Percentiles rank a stretch among this genome's conserved stretches.
Evolutionary conservation across 208 protist genomes (phyloP).

Genomic region (Trypanosoma theileri): DNA sequence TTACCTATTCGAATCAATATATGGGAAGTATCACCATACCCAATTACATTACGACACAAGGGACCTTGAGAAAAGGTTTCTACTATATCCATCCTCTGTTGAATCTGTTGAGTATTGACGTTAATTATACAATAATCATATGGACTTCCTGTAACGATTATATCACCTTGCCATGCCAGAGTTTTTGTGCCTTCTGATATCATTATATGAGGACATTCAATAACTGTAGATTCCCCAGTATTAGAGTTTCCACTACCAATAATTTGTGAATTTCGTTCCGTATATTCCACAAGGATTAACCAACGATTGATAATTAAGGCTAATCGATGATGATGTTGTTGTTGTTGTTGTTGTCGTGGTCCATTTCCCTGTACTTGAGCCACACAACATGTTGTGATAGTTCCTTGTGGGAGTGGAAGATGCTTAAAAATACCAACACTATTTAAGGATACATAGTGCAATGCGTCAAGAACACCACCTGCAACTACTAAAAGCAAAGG

Average conservation of each 20-base stretch:
- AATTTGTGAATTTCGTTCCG: background rate
- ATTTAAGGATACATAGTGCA: slow-evolving; percentile 12
- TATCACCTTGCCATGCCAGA: slow-evolving; percentile 24
- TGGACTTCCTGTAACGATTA: slow-evolving; percentile 18
- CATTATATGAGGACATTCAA: slow-evolving; percentile 1
- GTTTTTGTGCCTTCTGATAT: slow-evolving; percentile 1
- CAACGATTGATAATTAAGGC: slow-evolving; percentile 4
- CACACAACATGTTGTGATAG: slow-evolving; percentile 6
- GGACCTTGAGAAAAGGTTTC: background rate
- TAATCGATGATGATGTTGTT: background rate
- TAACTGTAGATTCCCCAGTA: background rate
- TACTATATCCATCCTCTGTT: background rate
- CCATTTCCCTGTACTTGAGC: background rate
- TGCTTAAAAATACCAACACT: background rate
- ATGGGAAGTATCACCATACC: background rate
- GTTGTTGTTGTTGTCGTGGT: background rate
- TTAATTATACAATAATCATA: slow-evolving; percentile 20
- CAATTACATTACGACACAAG: slow-evolving; percentile 9
- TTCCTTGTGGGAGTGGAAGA: slow-evolving; percentile 4
- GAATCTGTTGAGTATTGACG: slow-evolving; percentile 7
- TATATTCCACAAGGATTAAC: slow-evolving; percentile 16
- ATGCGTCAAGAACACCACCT: slow-evolving; percentile 10
- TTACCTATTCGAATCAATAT: slow-evolving; percentile 13
- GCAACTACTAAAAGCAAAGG: slow-evolving; percentile 10
- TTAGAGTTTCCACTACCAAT: background rate